Conservation (phyloP, 2,329 filamentous ascomycete genomes). For the Penicillium sp. region DNA sequence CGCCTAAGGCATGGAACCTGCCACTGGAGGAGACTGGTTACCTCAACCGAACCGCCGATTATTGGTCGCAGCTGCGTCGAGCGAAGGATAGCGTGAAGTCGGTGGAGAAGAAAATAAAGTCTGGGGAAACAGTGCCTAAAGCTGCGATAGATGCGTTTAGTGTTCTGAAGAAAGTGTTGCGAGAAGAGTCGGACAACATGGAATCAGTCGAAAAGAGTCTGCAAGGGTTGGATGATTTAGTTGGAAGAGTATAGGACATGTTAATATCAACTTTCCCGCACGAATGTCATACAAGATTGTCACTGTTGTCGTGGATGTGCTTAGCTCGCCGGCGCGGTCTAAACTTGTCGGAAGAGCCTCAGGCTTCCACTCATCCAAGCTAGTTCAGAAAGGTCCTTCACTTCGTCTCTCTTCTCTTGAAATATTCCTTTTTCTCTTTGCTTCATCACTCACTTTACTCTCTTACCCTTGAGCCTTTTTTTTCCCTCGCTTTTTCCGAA, state of each 20-base stretch:
- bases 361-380: too few species aligned
- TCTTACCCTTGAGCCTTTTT: too few species aligned
- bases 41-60: slow-evolving; percentile 16
- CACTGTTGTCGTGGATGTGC: too few species aligned
- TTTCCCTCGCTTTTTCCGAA: too few species aligned
- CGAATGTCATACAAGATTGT: neutral
- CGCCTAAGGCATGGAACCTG: slow-evolving; percentile 23
- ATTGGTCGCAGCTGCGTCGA: slow-evolving; percentile 20
- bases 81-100: slow-evolving; percentile 2
- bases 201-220: neutral
- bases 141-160: neutral
- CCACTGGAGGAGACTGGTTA: slow-evolving; percentile 26
- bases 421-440: too few species aligned
- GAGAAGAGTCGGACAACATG: slow-evolving; percentile 3
- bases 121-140: neutral
- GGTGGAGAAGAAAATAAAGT: slow-evolving; percentile 1
- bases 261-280: neutral
- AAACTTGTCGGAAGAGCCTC: too few species aligned
- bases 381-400: too few species aligned
- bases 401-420: too few species aligned
- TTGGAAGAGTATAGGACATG: neutral
- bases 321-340: too few species aligned
- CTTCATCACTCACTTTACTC: too few species aligned
- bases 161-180: neutral
- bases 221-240: slow-evolving; percentile 4